phyloP scores from a whole-genome alignment of 805 yeast species.

The Cyberlindnera japonica region DNA sequence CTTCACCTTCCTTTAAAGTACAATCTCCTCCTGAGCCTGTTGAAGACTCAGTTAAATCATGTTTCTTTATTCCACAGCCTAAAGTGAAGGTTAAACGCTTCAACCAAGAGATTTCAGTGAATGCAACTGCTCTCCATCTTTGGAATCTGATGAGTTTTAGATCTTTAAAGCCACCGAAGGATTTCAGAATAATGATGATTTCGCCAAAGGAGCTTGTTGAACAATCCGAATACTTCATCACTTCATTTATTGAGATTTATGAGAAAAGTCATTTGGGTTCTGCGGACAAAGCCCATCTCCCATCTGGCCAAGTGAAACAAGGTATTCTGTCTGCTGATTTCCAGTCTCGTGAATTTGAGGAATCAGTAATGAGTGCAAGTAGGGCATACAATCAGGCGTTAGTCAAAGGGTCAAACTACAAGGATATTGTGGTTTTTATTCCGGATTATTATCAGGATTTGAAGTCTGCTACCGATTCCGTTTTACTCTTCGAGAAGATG shows the following conservation, averaged over 20 bases:
- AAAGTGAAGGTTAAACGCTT: conserved; percentile 33
- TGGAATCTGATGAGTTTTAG: conserved; percentile 59
- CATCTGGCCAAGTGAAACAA: conserved; percentile 17
- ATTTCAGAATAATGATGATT: conserved; percentile 49
- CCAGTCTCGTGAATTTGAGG: conserved; percentile 1
- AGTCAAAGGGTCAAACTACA: conserved; percentile 4
- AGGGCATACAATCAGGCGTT: conserved; percentile 3
- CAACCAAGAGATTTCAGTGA: conserved; percentile 41
- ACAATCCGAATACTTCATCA: conserved; percentile 36
- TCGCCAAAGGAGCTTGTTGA: conserved; percentile 29
- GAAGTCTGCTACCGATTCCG: conserved; percentile 43
- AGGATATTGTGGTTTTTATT: conserved; percentile 19
- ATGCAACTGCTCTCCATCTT: conserved; percentile 44
- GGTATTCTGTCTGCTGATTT: conserved; percentile 13
- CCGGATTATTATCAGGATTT: conserved; percentile 27
- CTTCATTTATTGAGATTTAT: conserved; percentile 41
- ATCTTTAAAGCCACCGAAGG: conserved; percentile 48
- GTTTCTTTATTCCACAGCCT: conserved; percentile 37
- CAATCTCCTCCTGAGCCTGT: background rate
- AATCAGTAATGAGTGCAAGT: conserved; percentile 2
- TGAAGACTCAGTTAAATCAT: conserved; percentile 6
- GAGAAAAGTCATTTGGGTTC: conserved; percentile 47
- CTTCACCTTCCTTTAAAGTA: conserved; percentile 3
- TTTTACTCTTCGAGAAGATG: conserved; percentile 46
- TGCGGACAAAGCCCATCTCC: conserved; percentile 21